Conservation (phyloP, 139 green algal genomes). For the Raphidocelis subcapitata region DNA sequence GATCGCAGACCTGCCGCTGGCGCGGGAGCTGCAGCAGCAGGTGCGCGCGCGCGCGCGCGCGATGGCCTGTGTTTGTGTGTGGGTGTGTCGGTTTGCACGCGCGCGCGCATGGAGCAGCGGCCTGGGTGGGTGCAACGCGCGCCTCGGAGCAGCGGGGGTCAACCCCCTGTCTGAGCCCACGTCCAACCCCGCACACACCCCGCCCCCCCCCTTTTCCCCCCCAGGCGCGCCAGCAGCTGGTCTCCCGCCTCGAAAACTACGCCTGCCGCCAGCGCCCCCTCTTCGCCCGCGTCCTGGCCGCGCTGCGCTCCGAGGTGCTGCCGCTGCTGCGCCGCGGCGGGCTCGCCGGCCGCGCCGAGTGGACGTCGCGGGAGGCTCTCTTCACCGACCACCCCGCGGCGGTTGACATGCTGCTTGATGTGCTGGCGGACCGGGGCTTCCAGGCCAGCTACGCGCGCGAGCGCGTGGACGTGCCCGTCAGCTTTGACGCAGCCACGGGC, state of each 20-base stretch:
- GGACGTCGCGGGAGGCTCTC: slow-evolving; percentile 53
- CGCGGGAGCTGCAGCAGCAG: no score
- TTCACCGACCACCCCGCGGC: slow-evolving; percentile 60
- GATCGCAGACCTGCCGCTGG: no score
- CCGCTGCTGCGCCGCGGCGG: slow-evolving; percentile 76
- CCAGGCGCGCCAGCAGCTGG: slow-evolving; percentile 87
- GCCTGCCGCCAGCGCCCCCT: slow-evolving; percentile 55
- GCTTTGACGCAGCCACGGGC: not conserved
- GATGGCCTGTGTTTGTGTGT: no score
- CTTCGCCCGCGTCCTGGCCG: slow-evolving; percentile 69
- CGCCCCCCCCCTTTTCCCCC: no score
- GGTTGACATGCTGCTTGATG: slow-evolving; percentile 85
- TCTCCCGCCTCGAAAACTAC: slow-evolving; percentile 71
- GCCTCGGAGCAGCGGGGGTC: no score
- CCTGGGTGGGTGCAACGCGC: no score
- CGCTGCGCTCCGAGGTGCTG: slow-evolving; percentile 84
- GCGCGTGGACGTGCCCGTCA: slow-evolving; percentile 4
- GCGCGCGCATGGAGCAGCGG: no score
- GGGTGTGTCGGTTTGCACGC: no score
- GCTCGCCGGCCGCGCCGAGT: slow-evolving; percentile 80
- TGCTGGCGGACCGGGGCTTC: slow-evolving; percentile 72
- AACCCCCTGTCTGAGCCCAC: no score
- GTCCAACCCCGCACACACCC: no score
- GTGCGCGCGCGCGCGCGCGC: no score
- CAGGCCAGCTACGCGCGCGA: slow-evolving; percentile 20